Evolutionary conservation across 2,329 filamentous ascomycete species (phyloP).

Genomic region (Xylaria sp.): DNA sequence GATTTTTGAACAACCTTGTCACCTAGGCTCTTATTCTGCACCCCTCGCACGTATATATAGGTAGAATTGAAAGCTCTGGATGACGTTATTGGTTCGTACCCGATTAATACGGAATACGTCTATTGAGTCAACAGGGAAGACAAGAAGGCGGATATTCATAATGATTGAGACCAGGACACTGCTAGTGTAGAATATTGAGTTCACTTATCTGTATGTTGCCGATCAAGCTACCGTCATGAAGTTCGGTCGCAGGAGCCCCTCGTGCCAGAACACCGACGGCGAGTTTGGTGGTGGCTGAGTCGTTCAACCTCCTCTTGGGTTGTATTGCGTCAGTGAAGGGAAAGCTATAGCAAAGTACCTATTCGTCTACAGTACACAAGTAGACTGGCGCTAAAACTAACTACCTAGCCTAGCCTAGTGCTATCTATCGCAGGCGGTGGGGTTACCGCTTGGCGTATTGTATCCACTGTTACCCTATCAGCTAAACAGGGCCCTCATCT

Average conservation of each 20-base stretch:
- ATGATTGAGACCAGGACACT: not conserved
- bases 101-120: not conserved
- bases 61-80: not conserved
- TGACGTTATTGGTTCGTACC: not conserved
- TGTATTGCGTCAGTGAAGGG: not conserved
- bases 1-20: constrained; percentile 4
- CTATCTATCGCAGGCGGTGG: not conserved
- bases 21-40: not conserved
- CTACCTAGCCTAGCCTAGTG: constrained; percentile 13
- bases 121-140: not conserved
- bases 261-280: not conserved
- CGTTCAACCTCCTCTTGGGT: not conserved
- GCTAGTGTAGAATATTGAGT: not conserved
- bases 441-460: not conserved
- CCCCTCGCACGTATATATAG: not conserved
- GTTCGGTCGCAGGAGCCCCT: not conserved
- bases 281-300: not conserved
- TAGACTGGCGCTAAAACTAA: not conserved
- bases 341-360: not conserved
- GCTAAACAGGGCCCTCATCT: not conserved
- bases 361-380: too few relatives aligned
- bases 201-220: not conserved
- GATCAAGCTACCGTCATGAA: not conserved
- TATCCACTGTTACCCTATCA: constrained; percentile 30
- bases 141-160: not conserved